These are phyloP conservation scores for Suillus americanus DNA, from an alignment of 768 basidiomycete genomes.

Conservation along the genomic window DNA sequence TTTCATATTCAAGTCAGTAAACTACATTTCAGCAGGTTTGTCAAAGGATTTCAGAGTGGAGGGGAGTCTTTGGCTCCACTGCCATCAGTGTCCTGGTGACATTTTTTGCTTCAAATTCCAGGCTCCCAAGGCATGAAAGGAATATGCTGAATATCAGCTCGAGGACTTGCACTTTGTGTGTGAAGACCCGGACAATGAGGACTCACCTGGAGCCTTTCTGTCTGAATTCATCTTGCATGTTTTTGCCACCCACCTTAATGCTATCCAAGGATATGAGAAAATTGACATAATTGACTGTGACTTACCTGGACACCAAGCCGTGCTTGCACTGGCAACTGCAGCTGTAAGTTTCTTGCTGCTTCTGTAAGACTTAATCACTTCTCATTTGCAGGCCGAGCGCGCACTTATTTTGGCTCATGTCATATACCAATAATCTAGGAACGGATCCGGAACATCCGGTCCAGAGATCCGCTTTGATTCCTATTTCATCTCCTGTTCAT, in stretches of 20 bases:
- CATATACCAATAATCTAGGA: too few relatives aligned
- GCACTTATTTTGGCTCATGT: background rate
- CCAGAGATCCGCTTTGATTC: too few relatives aligned
- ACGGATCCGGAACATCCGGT: too few relatives aligned
- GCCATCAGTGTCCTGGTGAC: background rate
- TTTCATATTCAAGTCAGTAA: too few relatives aligned
- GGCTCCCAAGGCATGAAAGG: background rate
- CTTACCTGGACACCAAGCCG: background rate
- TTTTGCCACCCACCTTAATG: background rate
- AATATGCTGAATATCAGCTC: background rate
- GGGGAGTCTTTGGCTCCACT: too few relatives aligned
- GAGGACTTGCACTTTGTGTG: background rate
- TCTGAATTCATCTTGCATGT: background rate
- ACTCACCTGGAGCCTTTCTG: background rate
- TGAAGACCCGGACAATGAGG: background rate
- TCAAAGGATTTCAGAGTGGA: too few relatives aligned
- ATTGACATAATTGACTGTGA: background rate
- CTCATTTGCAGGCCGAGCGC: background rate
- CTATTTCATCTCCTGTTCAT: too few relatives aligned
- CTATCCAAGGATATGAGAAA: too few relatives aligned
- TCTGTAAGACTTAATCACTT: too few relatives aligned
- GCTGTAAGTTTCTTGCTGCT: background rate
- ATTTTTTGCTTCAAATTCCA: background rate
- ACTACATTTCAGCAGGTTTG: too few relatives aligned
- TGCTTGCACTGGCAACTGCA: too few relatives aligned